Conservation (phyloP, 2,329 filamentous ascomycete genomes). For the Apiospora saccharicola region DNA sequence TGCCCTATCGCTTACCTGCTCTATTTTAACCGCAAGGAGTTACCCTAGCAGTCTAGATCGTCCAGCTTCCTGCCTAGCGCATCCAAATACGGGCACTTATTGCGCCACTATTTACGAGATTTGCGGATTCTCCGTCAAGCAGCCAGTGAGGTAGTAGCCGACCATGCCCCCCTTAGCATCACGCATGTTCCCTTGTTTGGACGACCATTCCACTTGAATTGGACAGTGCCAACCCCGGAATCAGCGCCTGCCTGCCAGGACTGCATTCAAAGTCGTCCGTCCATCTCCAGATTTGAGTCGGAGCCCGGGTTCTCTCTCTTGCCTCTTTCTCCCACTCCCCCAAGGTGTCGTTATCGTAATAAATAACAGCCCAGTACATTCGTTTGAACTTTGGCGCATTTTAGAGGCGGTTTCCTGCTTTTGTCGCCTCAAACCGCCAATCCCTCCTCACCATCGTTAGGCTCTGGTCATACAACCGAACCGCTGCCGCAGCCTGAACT, state of each 20-base stretch:
- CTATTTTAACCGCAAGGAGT: slow-evolving; percentile 13
- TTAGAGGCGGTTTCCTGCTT: not conserved
- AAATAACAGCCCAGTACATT: not conserved
- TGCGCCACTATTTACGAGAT: slow-evolving; percentile 15
- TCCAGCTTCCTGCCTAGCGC: not conserved
- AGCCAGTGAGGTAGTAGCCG: slow-evolving; percentile 12
- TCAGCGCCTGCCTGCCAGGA: not conserved
- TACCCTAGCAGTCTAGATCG: slow-evolving; percentile 12
- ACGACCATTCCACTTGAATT: slow-evolving; percentile 17
- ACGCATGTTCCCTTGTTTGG: not conserved
- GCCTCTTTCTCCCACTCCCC: not conserved
- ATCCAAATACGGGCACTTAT: slow-evolving; percentile 3
- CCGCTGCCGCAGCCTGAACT: slow-evolving; percentile 7
- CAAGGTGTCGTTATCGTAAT: not conserved
- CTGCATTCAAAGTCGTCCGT: not conserved
- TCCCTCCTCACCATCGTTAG: slow-evolving; percentile 10
- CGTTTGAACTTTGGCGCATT: not conserved
- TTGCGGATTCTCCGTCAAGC: slow-evolving; percentile 5
- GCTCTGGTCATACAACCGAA: not conserved
- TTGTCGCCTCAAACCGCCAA: not conserved
- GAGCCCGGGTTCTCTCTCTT: not conserved
- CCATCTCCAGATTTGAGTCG: slow-evolving; percentile 6
- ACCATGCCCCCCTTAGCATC: not conserved
- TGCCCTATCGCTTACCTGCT: not conserved
- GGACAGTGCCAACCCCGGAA: not conserved